phyloP scores from a whole-genome alignment of 2,329 filamentous ascomycete genomes.

The Cytospora piceae region DNA sequence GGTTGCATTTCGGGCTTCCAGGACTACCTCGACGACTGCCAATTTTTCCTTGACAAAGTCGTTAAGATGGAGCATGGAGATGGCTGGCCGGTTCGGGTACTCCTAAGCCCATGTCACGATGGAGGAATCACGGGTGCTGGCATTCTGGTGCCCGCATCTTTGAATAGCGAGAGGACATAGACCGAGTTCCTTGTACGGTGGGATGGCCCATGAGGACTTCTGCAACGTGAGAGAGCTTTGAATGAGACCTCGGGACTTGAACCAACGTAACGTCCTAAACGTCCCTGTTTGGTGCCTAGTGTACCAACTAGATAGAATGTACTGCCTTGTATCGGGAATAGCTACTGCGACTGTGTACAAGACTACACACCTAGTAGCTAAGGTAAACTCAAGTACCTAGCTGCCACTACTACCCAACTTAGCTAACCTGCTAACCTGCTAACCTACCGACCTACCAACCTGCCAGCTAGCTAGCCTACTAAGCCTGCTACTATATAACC shows the following conservation, averaged over 20 bases:
- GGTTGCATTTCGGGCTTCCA: constrained; percentile 82
- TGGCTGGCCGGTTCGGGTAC: constrained; percentile 41
- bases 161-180: constrained; percentile 35
- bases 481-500: too few species aligned
- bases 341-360: too few species aligned
- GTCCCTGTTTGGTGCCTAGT: not conserved
- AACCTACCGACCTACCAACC: too few species aligned
- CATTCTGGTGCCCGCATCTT: constrained; percentile 57
- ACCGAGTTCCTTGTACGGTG: not conserved
- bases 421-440: too few species aligned
- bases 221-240: constrained; percentile 14
- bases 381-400: too few species aligned
- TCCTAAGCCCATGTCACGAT: constrained; percentile 61
- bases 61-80: constrained; percentile 46
- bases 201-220: not conserved
- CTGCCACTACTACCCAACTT: too few species aligned
- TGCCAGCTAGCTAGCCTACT: too few species aligned
- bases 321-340: too few species aligned
- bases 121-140: constrained; percentile 66
- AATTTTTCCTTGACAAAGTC: constrained; percentile 66
- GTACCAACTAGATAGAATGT: not conserved
- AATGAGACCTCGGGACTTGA: not conserved
- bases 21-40: constrained; percentile 71
- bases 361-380: too few species aligned
- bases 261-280: constrained; percentile 1